A percentile compares a stretch with the other conserved stretches of the same genome.
Evolutionary conservation across 257 asterid genomes (phyloP).

Genomic region (Henckelia pumila): DNA sequence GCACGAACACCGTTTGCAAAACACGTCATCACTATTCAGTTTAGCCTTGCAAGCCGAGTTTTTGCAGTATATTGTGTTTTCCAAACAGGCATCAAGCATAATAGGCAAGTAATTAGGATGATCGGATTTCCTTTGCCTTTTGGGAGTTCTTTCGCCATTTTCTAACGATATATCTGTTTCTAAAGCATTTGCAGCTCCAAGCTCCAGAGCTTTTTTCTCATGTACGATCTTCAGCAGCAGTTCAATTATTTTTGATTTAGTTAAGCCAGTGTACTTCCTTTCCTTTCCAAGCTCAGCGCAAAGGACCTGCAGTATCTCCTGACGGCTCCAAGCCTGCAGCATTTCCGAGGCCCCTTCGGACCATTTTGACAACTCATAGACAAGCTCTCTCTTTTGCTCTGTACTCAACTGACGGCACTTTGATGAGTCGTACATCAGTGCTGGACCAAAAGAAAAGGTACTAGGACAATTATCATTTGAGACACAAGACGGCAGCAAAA

Average conservation of each 20-base stretch:
- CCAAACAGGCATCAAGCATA: conserved; percentile 35
- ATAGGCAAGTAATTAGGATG: conserved; percentile 34
- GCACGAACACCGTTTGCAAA: conserved; percentile 95
- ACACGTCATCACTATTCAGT: conserved; percentile 40
- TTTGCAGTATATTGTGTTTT: conserved; percentile 47
- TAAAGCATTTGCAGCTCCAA: conserved; percentile 30
- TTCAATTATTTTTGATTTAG: conserved; percentile 81
- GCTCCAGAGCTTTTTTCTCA: conserved; percentile 58
- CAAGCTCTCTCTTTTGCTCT: conserved; percentile 76
- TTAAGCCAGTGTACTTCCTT: conserved; percentile 89
- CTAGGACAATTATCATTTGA: conserved; percentile 1
- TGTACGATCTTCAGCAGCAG: conserved; percentile 66
- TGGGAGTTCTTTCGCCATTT: conserved; percentile 50
- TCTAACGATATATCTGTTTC: conserved; percentile 45
- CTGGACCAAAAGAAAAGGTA: conserved; percentile 32
- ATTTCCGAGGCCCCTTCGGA: conserved; percentile 66
- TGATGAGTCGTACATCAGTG: conserved; percentile 57
- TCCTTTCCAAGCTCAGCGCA: conserved; percentile 96
- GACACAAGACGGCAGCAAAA: background rate
- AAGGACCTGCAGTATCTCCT: conserved; percentile 82
- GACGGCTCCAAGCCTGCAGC: conserved; percentile 92
- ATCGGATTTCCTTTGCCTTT: conserved; percentile 69
- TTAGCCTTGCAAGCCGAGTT: conserved; percentile 90
- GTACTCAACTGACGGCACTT: conserved; percentile 72
- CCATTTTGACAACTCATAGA: conserved; percentile 71